A percentile compares a stretch with the other conserved stretches of the same genome.
Conservation (phyloP, 306 rosid species). For the Vigna radiata region DNA sequence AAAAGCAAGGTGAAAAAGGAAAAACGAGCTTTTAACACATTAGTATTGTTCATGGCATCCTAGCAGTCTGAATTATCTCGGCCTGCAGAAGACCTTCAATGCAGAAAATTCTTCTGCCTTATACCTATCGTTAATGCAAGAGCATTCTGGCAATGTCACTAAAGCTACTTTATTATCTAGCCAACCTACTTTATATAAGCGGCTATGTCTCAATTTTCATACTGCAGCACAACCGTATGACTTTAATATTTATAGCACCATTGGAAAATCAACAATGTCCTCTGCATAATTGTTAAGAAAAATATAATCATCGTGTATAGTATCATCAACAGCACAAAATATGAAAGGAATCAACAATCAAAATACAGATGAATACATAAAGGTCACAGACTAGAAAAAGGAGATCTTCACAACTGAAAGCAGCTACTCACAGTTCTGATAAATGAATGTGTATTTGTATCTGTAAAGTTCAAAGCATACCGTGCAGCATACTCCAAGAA, state of each 20-base stretch:
- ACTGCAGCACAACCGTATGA: background rate
- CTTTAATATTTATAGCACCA: background rate
- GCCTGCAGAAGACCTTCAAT: background rate
- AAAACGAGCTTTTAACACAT: background rate
- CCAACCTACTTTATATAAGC: background rate
- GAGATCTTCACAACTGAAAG: constrained; percentile 10
- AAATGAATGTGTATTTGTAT: constrained; percentile 9
- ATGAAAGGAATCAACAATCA: background rate
- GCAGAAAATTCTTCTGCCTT: background rate
- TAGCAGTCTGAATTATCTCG: background rate
- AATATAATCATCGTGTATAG: background rate
- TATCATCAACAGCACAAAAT: background rate
- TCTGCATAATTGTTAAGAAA: background rate
- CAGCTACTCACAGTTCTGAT: constrained; percentile 1
- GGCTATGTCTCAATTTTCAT: too few relatives aligned
- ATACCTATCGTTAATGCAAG: background rate
- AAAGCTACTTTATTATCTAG: background rate
- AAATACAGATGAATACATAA: constrained; percentile 10
- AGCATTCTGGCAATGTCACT: background rate
- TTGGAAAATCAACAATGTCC: background rate
- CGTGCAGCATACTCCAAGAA: constrained; percentile 96
- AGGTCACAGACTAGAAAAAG: constrained; percentile 23
- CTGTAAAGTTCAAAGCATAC: constrained; percentile 52
- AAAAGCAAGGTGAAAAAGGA: background rate
- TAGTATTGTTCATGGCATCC: background rate